Evolutionary conservation across 2,329 filamentous ascomycete genomes (phyloP).

Genomic region (Aspergillus tanneri): DNA sequence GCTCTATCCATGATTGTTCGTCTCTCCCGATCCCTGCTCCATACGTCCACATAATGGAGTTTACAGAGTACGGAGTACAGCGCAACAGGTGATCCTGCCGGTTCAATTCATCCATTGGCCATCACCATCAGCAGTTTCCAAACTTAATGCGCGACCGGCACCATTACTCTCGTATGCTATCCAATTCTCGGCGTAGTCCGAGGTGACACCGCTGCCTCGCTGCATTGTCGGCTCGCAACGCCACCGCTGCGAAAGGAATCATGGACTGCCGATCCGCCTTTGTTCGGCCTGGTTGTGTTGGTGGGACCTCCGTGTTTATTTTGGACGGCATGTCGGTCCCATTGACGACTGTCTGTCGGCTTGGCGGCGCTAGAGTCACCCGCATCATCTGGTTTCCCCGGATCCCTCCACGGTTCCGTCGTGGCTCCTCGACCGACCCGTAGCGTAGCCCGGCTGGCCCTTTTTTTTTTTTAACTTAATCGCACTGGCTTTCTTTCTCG

Average conservation of each 20-base stretch:
- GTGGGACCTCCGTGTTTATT: no score
- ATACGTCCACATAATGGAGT: background rate
- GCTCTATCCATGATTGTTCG: background rate
- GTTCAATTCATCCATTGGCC: no score
- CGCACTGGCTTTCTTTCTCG: background rate
- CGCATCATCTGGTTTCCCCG: conserved; percentile 11
- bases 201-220: background rate
- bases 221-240: background rate
- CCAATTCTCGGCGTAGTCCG: background rate
- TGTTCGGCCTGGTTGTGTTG: conserved; percentile 8
- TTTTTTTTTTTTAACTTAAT: background rate
- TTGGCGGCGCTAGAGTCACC: conserved; percentile 6
- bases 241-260: conserved; percentile 14
- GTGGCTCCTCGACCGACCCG: conserved; percentile 10
- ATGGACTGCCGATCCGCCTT: conserved; percentile 10
- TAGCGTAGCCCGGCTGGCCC: background rate
- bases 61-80: background rate
- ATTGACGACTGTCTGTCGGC: conserved; percentile 1
- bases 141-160: background rate
- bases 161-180: no score
- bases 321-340: no score
- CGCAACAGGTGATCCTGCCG: no score
- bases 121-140: background rate
- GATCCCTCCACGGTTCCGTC: conserved; percentile 12
- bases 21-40: conserved; percentile 1